Evolutionary conservation across 768 basidiomycete species (phyloP), one percentile per base, ranked within the genome.

Genomic region (Daedaleopsis sinensis): DNA sequence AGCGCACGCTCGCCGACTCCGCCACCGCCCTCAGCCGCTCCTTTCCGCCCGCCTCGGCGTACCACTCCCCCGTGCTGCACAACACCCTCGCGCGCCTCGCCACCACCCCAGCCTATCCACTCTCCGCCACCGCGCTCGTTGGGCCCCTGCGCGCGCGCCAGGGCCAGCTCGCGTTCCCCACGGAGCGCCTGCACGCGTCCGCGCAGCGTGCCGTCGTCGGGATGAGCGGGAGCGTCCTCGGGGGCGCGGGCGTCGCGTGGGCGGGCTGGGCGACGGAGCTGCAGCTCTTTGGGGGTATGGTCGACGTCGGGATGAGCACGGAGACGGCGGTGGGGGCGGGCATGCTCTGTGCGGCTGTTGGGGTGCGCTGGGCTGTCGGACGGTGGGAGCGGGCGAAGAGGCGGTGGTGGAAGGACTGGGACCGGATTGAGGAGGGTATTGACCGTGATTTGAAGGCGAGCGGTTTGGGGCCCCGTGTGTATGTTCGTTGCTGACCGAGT

Each of bases 331-430:
- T 86, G 27, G 89, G 87, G 2, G 71, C 83, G 0, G 89, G 88
- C 13, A 76, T 81, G 57, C 70, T 93, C 12, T 74, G 79, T 19
- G 77, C 80, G 0, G 70, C 81, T 7, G 66, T 73, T 3, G 81
- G 84, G 49, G 61, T 90, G 44, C 76, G 89, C 44, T 90, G 87
- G 86, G 82, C 81, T 1, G 77, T 88, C 6, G 82, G 84, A 13
- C 78, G 77, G 60, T 93, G 90, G 89, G 88, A 91, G 58, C 83
- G 78, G 64, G 84, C 85, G 3, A 88, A 89, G 71, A 76, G 73
- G 58, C 76, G 75, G 61, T 93, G 90, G 89, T 82, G 83, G 83
- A 79, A 82, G 55, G 89, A 91, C 69, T 88, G 85, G 79, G 68
- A 67, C 19, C 78, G 90, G 52, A 77, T 90, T 3, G 82, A 83